A percentile compares a stretch with the other conserved stretches of the same genome.
These are phyloP conservation scores for Chloromonas sp. DNA, from an alignment of 163 green algal genomes.

Conservation along the genomic window DNA sequence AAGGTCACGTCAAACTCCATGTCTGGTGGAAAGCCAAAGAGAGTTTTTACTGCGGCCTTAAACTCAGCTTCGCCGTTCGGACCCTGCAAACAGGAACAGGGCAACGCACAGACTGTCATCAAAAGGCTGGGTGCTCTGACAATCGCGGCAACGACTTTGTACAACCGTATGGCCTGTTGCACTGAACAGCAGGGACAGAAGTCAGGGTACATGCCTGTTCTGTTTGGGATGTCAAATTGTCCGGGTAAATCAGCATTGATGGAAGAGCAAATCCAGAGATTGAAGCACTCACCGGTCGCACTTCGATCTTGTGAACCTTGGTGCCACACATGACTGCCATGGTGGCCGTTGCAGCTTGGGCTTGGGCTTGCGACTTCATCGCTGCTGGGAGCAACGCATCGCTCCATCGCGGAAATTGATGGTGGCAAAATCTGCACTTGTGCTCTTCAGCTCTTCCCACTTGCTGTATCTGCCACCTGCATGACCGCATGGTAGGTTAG, in stretches of 20 bases:
- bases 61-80: slow-evolving; percentile 12
- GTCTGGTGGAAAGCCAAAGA: slow-evolving; percentile 8
- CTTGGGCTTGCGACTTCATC: neutral
- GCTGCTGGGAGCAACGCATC: neutral
- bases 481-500: too few relatives aligned
- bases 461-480: too few relatives aligned
- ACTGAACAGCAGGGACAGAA: too few relatives aligned
- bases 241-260: too few relatives aligned
- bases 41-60: neutral
- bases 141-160: too few relatives aligned
- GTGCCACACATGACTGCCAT: slow-evolving; percentile 12
- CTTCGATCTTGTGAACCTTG: slow-evolving; percentile 7
- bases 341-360: neutral
- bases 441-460: too few relatives aligned
- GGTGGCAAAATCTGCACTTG: neutral
- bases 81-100: neutral
- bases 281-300: slow-evolving; percentile 6
- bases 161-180: too few relatives aligned
- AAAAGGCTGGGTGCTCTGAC: too few relatives aligned
- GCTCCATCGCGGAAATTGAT: neutral
- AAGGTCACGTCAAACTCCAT: slow-evolving; percentile 14
- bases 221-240: too few relatives aligned
- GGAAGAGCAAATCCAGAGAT: too few relatives aligned
- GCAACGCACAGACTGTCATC: too few relatives aligned
- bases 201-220: too few relatives aligned